phyloP scores from a whole-genome alignment of 1,139 yeast genomes.

The Yamadazyma triangularis region DNA sequence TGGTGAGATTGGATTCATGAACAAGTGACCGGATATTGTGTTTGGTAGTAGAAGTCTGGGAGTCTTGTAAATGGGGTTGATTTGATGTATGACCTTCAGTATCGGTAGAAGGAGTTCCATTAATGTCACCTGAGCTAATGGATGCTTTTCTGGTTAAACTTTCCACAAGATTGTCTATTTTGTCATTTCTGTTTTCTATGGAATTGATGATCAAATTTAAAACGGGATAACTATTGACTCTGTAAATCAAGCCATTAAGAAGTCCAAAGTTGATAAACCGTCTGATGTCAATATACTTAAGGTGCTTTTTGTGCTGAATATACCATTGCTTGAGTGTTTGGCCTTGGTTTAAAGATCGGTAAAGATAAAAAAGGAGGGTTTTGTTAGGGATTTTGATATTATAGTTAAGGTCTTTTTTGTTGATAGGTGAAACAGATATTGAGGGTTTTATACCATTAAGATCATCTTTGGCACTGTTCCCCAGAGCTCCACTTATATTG shows the following conservation, averaged over 20 bases:
- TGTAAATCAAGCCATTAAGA: slow-evolving; percentile 71
- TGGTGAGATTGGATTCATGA: slow-evolving; percentile 25
- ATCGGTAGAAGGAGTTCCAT: neutral
- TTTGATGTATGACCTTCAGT: neutral
- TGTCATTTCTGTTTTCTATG: slow-evolving; percentile 27
- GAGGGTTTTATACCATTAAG: slow-evolving; percentile 7
- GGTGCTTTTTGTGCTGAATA: slow-evolving; percentile 49
- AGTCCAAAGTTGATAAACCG: slow-evolving; percentile 86
- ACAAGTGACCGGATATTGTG: slow-evolving; percentile 14
- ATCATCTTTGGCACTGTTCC: slow-evolving; percentile 1
- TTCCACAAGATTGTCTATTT: slow-evolving; percentile 26
- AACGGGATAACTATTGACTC: slow-evolving; percentile 77
- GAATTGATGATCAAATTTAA: slow-evolving; percentile 34
- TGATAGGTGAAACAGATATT: slow-evolving; percentile 14
- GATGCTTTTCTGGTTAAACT: slow-evolving; percentile 8
- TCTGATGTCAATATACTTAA: slow-evolving; percentile 71
- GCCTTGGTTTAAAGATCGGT: slow-evolving; percentile 76
- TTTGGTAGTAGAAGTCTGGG: neutral
- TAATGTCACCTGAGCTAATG: slow-evolving; percentile 10
- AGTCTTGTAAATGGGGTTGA: too few relatives aligned
- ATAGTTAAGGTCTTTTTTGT: slow-evolving; percentile 8
- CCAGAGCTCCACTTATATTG: too few relatives aligned
- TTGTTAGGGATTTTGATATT: slow-evolving; percentile 52
- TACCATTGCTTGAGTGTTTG: slow-evolving; percentile 81
- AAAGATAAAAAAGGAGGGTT: slow-evolving; percentile 66